phyloP scores from a whole-genome alignment of 495 filamentous ascomycete species.

The Podospora australis region DNA sequence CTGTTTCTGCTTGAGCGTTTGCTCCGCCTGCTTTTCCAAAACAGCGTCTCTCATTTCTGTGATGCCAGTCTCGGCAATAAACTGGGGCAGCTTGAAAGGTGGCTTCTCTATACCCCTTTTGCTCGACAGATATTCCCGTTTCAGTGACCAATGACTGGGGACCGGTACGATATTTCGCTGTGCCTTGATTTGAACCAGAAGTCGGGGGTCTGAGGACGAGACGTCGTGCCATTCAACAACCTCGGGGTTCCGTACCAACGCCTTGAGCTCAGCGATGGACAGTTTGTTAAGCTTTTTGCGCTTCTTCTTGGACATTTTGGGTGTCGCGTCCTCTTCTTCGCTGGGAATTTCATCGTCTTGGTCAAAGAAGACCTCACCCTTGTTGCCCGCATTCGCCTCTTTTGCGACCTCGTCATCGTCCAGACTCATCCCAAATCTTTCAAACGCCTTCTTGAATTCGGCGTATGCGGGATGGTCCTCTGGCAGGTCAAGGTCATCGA shows the following conservation, averaged over 20 bases:
- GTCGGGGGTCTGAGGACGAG: constrained; percentile 80
- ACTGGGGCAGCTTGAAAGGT: constrained; percentile 86
- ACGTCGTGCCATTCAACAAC: constrained; percentile 97
- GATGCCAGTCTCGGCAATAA: constrained; percentile 96
- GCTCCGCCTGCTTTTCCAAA: constrained; percentile 88
- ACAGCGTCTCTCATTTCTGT: constrained; percentile 96
- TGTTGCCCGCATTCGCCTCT: constrained; percentile 61
- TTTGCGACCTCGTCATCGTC: constrained; percentile 51
- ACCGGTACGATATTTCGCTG: constrained; percentile 95
- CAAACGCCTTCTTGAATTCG: constrained; percentile 74
- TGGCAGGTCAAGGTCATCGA: constrained; percentile 44
- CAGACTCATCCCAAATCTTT: constrained; percentile 56
- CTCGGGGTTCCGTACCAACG: constrained; percentile 83
- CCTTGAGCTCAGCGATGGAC: constrained; percentile 91
- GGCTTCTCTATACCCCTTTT: constrained; percentile 95
- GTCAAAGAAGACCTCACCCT: constrained; percentile 80
- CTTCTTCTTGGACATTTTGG: constrained; percentile 85
- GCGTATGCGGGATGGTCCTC: constrained; percentile 71
- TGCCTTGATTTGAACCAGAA: constrained; percentile 89
- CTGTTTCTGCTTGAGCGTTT: constrained; percentile 88
- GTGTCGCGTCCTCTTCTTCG: constrained; percentile 67
- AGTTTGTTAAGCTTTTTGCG: constrained; percentile 85
- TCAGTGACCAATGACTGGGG: constrained; percentile 87
- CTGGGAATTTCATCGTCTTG: constrained; percentile 87
- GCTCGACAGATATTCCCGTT: constrained; percentile 92